Base-by-base conservation (phyloP, 2,329 filamentous ascomycete species). In the Trichophyton verrucosum region DNA sequence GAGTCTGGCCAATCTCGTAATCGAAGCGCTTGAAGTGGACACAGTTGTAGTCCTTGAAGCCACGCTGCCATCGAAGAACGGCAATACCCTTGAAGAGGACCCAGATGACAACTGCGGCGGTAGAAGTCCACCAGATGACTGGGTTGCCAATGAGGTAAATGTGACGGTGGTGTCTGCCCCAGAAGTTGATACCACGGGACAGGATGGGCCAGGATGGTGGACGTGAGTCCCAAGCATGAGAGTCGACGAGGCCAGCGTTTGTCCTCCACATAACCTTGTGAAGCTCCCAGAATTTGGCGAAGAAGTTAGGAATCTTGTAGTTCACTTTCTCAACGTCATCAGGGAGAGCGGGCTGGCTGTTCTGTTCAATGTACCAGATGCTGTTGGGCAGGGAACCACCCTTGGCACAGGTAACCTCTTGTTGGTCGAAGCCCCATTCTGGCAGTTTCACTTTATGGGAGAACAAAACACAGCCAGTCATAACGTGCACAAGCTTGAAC, bases 261-360 rank as follows among this genome's bases (percentile, higher is more conserved):
- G 94, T 99, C 69, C 83, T 91, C 94, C 94, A 99, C 94, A 99
- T 99, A 65, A 99, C 94, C 75, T 88, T 86, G 72, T 99, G 91
- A 51, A 99, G 81, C 77, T 99, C 94, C 84, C 87, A 91, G 79
- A 99, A 99, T 75, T 99, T 99, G 70, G 89, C 90, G 64, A 99
- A 86, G 83, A 99, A 99, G 30, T 92, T 91, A 13, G 92, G 94
- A 68, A 91, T 86, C 69, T 84, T 85, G 77, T 99, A 99, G 77
- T 97, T 99, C 75, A 96, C 92, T 78, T 89, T 96, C 73, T 97
- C 94, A 13, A 89, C 86, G 65, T 86, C 81, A 1, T 81, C 80
- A 22, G 84, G 83, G 59, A 96, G 82, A 69, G 83, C 78, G 9
- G 91, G 88, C 70, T 97, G 94, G 63, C 86, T 81, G 73, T 99